Base-by-base conservation (phyloP, 129 eudicot genomes). In the Chrysanthemum lavandulifolium region DNA sequence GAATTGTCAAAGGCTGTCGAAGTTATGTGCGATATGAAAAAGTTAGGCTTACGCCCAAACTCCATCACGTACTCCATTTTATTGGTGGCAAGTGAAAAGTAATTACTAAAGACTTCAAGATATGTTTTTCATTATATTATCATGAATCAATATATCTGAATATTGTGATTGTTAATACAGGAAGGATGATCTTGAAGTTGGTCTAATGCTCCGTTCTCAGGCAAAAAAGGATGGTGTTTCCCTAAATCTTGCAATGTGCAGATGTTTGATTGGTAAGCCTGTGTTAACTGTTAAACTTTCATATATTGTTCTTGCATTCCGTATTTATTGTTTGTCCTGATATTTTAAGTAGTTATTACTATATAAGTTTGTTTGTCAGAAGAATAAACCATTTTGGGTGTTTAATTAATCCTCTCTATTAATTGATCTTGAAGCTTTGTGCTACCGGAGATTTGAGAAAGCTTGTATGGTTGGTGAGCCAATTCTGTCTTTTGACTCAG, bases 21-120 rank as follows among this genome's bases (percentile, higher is more conserved):
- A 77, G 70, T 82, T 73, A 72, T 90, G 58, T 73, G 71, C 33
- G 97, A 88, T 65, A 88, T 95, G 95, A 88, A 88, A 79, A 74
- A 76, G 74, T 49, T 84, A 16, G 96, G 91, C 51, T 74, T 95
- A 65, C 59, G 84, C 68, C 96, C 99, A 27, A 90, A 95, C 78
- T 82, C 82, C 67, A 80, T 90, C 82, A 95, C 97, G 51, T 95
- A 95, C 90, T 90, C 99, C 77, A 80, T 91, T 83, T 80, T 95
- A 65, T 55, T 86, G 73, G 96, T 86, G 70, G 96, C 97, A 78
- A 88, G 97, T 80, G 96, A 95, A 89, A 89, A 85, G 97, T 92
- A 92, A 89, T 75, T 68, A 19, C 78, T 70, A 59, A 62, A 40
- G 13, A 55, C 68, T 45, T 57, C 25, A 48, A 61, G 5, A 13